Evolutionary conservation across 1,284 basidiomycete species (phyloP), one percentile per base, ranked within the genome.

Genomic region (Exsudoporus floridanus): DNA sequence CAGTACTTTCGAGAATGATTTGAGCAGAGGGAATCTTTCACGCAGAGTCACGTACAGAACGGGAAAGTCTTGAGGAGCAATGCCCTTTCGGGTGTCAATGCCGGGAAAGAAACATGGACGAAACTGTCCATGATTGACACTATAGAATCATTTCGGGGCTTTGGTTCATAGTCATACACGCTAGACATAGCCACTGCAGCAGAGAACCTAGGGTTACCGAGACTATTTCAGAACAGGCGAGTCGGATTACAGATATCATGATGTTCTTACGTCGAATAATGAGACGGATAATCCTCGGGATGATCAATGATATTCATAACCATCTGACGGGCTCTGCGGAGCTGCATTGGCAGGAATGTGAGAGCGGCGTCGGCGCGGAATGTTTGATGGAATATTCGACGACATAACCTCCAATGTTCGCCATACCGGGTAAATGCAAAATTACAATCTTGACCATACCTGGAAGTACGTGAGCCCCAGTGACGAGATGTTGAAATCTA

Each of bases 121-220:
- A 54, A 53, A 0, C 6, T 23, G 5, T 50, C 16, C 4, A 60
- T 37, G 12, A 47, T 43, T 1, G 41, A 41, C 3, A 64, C 39
- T 8, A 64, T 44, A 0, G 53, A 57, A 31, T 62, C 61, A 5
- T 57, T 37, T 4, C 40, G 50, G 8, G 47, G 33, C 3, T 19
- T 36, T 23, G 57, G 49, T 4, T 62, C 54, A n/a, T 64, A 62
- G 25, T 57, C 54, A 27, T 61, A 62, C 31, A 47, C 50, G 34
- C 33, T 16, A 7, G 49, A 55, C 49, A 60, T 60, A 1, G 50
- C 45, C 9, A 61, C 28, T 3, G 59, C 53, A 8, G 45, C 31
- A 5, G 59, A 23, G 39, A 61, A 62, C 27, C 60, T 62, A 9
- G 7, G 9, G 12, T 5, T 42, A 7, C 3, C 2, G 2, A 16